phyloP scores from a whole-genome alignment of 2,329 filamentous ascomycete species.

The Aspergillus sp. region DNA sequence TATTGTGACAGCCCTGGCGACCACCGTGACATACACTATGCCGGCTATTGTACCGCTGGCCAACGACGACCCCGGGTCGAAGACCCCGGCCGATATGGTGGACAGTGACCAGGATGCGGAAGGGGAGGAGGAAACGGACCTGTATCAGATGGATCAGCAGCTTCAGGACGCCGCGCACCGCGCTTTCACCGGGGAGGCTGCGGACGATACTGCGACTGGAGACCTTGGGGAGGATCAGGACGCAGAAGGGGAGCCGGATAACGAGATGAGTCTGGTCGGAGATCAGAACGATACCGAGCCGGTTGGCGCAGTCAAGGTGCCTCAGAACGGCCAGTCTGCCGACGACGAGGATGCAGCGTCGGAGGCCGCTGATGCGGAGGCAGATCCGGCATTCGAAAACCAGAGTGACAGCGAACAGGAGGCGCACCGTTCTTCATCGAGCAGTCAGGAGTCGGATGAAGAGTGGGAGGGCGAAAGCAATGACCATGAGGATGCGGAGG shows the following conservation, averaged over 20 bases:
- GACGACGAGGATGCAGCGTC: constrained; percentile 41
- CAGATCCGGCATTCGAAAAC: constrained; percentile 47
- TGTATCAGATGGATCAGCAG: constrained; percentile 44
- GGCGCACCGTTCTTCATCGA: constrained; percentile 40
- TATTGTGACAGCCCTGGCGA: constrained; percentile 37
- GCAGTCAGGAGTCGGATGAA: constrained; percentile 60
- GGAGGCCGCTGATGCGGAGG: constrained; percentile 42
- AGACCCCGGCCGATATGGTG: constrained; percentile 34
- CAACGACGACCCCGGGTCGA: constrained; percentile 37
- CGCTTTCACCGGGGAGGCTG: constrained; percentile 36
- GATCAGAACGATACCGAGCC: constrained; percentile 49
- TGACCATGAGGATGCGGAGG: constrained; percentile 46
- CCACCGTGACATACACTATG: constrained; percentile 42
- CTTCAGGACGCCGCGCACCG: constrained; percentile 41
- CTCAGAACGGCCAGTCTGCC: constrained; percentile 30
- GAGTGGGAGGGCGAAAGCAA: constrained; percentile 54
- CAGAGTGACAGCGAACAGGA: constrained; percentile 44
- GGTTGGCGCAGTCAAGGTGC: constrained; percentile 41
- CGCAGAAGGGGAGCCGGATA: constrained; percentile 27
- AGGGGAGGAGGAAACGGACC: constrained; percentile 46
- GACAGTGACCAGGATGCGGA: constrained; percentile 49
- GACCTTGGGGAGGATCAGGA: constrained; percentile 39
- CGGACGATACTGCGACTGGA: constrained; percentile 28
- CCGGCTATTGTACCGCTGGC: constrained; percentile 44
- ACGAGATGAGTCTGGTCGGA: constrained; percentile 29